Base-by-base conservation (phyloP, 2,329 filamentous ascomycete species). In the Sporothrix pseudoabietina region DNA sequence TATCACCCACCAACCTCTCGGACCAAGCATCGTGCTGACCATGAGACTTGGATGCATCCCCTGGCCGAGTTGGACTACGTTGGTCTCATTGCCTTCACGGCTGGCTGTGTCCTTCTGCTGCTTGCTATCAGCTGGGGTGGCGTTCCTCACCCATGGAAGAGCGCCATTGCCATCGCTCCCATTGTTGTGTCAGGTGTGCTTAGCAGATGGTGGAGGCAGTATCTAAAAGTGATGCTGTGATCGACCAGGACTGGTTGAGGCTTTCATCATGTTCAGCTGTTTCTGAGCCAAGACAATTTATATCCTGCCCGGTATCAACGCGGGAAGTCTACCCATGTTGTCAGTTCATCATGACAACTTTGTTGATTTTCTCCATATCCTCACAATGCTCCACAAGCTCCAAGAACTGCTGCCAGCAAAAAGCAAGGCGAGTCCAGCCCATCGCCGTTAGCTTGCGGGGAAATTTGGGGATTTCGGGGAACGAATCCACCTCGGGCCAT, bases 1-100 rank as follows among this genome's bases (percentile, higher is more conserved):
- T 81, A 82, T 72, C 76, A 80, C 71, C 81, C 81, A 3, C 81
- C 81, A 0, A 78, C 78, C 0, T 82, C 81, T 75, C 76, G 78
- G 54, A 79, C 79, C 12, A 82, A 82, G 76, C 80, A 79, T 69
- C 44, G 68, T 0, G 74, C 59, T 7, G 76, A 77, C 55, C 59
- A 69, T 35, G 77, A 78, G 74, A 78, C 76, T 0, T 75, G 75
- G 72, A 71, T 73, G 72, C 77, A 77, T 54, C 74, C 78, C 4
- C 26, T 74, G 12, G 55, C 14, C 1, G 71, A 74, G 41, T 49
- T 74, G 10, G 73, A 74, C 65, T 72, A 74, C 10, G 71, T 72
- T 16, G 72, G 69, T 5, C 59, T 72, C 1, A 32, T 74, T 6
- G 8, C 54, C 1, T 72, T 74, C 32, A 52, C 72, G 4, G 72